Evolutionary conservation across 257 asterid species (phyloP), one percentile per base, ranked within the genome.

Genomic region (Gentiana straminea): DNA sequence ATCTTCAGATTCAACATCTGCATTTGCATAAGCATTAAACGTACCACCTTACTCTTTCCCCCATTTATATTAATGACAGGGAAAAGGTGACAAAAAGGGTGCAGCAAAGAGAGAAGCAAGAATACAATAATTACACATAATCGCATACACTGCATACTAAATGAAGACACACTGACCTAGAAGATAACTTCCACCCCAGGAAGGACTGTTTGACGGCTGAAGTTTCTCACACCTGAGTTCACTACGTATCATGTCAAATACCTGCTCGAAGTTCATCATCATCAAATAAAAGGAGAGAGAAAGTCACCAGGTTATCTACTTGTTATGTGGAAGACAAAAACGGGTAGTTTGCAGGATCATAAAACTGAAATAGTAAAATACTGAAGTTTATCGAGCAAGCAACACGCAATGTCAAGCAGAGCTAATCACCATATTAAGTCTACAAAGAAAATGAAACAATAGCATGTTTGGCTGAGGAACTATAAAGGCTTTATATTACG

Each of bases 101-200:
- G 3, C 1, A 15, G 35, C 7, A 3, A 55, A 41, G 9, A 52
- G 33, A 63, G 45, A 59, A 12, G 59, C 47, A 37, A 24, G 38
- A 55, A 12, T 49, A 50, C 48, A 51, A 39, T 49, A 39, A 32
- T 56, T 34, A 33, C 56, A 54, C 33, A 41, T 15, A 43, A 41
- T n/a, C 6, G 13, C 15, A 38, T 37, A 8, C 24, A 24, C 24
- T 24, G 24, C 24, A 12, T 13, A 62, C 8, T 2, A 4, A 39
- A 6, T 15, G 5, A 45, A 38, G 48, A 47, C 49, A 68, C 32
- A 33, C 62, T 61, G 49, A 89, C 97, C 97, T 75, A 84, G 73
- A 70, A 90, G 89, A 69, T 84, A 90, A 60, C 83, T 96, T 58
- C 83, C 96, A 33, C 89, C 89, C 66, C 70, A 73, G 63, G 85